Percentiles rank a stretch among this genome's conserved stretches.
Evolutionary conservation across 768 basidiomycete species (phyloP).

Genomic region (Trametes meyenii): DNA sequence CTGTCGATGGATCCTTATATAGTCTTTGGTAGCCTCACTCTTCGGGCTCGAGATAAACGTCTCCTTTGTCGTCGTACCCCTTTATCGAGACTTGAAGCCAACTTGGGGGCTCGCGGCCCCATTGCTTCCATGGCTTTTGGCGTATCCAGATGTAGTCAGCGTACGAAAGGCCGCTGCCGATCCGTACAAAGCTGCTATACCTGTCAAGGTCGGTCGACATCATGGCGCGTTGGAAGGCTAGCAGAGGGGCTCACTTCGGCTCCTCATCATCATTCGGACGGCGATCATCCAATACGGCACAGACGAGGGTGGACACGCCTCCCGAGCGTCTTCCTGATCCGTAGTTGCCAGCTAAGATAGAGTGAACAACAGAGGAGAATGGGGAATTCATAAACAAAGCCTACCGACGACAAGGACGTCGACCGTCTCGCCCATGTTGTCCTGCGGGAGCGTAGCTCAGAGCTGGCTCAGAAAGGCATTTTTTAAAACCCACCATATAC

Average conservation of each 20-base stretch:
- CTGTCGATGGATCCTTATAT: background rate
- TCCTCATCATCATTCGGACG: conserved; percentile 57
- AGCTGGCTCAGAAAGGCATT: background rate
- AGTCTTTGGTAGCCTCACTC: conserved; percentile 55
- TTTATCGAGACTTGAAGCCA: conserved; percentile 67
- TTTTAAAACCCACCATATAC: conserved; percentile 63
- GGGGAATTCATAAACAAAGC: conserved; percentile 24
- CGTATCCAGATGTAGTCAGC: conserved; percentile 87
- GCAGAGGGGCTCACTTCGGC: conserved; percentile 51
- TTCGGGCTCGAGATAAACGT: conserved; percentile 87
- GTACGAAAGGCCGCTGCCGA: conserved; percentile 87
- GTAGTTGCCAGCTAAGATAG: conserved; percentile 75
- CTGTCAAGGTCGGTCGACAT: too few species aligned
- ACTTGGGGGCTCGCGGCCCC: conserved; percentile 74
- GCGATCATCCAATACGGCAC: conserved; percentile 84
- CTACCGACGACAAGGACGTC: conserved; percentile 89
- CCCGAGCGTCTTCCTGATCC: conserved; percentile 86
- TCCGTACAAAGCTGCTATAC: conserved; percentile 85
- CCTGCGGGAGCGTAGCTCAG: conserved; percentile 44
- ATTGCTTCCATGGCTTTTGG: conserved; percentile 79
- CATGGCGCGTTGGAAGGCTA: too few species aligned
- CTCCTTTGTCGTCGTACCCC: conserved; percentile 79
- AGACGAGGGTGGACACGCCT: conserved; percentile 86
- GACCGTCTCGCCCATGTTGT: conserved; percentile 90
- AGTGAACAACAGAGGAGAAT: background rate